phyloP scores from a whole-genome alignment of 768 basidiomycete genomes.

The Chalciporus sphaerocephalus region DNA sequence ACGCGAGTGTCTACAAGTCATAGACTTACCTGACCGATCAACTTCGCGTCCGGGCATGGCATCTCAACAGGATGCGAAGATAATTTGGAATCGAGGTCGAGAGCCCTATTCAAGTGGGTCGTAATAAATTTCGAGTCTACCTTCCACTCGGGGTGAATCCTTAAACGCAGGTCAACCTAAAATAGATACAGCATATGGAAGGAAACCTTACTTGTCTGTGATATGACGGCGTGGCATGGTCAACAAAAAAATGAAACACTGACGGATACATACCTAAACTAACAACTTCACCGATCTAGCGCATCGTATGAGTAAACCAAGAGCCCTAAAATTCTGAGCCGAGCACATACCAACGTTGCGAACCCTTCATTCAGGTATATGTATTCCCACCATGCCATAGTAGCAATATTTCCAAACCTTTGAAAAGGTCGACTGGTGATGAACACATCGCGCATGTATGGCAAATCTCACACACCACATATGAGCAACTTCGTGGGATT shows the following conservation, averaged over 20 bases:
- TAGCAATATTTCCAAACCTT: conserved; percentile 89
- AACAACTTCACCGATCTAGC: conserved; percentile 83
- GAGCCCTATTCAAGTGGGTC: conserved; percentile 66
- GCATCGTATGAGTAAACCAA: conserved; percentile 1
- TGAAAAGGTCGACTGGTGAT: conserved; percentile 13
- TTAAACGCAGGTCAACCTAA: conserved; percentile 23
- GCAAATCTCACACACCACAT: conserved; percentile 52
- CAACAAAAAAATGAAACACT: conserved; percentile 1
- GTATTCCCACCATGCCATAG: conserved; percentile 92
- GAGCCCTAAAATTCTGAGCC: not conserved
- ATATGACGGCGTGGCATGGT: not conserved
- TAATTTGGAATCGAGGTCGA: conserved; percentile 75
- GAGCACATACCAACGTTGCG: conserved; percentile 63
- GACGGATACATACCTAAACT: conserved; percentile 52
- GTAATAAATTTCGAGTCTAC: conserved; percentile 78
- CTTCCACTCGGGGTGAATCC: conserved; percentile 83
- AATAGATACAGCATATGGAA: not conserved
- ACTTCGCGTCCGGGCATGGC: conserved; percentile 78
- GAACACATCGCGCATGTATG: not conserved
- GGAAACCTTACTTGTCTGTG: conserved; percentile 48
- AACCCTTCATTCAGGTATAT: conserved; percentile 84
- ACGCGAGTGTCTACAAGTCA: not conserved
- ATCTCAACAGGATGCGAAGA: conserved; percentile 94
- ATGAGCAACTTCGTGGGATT: conserved; percentile 85
- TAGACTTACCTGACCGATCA: conserved; percentile 65